Percentiles rank a stretch among this genome's conserved stretches.
phyloP scores from a whole-genome alignment of 2,329 filamentous ascomycete species.

The Calonectria hongkongensis region DNA sequence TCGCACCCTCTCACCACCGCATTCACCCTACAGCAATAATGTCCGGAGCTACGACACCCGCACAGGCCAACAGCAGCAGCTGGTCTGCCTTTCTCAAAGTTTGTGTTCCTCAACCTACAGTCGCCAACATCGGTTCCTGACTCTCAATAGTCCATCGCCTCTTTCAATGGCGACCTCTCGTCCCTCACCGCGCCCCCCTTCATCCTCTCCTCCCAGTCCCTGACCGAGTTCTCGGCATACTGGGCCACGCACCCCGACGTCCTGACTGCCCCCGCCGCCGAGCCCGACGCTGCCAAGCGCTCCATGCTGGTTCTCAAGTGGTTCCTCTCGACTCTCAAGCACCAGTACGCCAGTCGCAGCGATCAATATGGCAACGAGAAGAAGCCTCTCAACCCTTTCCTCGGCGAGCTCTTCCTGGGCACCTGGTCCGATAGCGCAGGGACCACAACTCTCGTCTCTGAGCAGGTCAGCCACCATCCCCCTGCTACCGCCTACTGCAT shows the following conservation, averaged over 20 bases:
- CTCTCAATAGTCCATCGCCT: constrained; percentile 79
- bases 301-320: constrained; percentile 93
- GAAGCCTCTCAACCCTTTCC: constrained; percentile 97
- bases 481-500: constrained; percentile 97
- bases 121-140: constrained; percentile 17
- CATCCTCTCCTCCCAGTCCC: constrained; percentile 85
- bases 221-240: constrained; percentile 88
- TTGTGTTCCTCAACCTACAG: constrained; percentile 34
- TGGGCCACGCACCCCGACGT: constrained; percentile 87
- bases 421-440: constrained; percentile 90
- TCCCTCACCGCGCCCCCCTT: constrained; percentile 89
- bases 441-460: constrained; percentile 89
- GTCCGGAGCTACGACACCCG: constrained; percentile 55
- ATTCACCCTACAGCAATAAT: constrained; percentile 51
- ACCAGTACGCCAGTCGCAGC: constrained; percentile 84
- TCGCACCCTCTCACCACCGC: constrained; percentile 1
- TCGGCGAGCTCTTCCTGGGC: constrained; percentile 95
- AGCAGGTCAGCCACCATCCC: constrained; percentile 96
- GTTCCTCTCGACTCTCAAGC: constrained; percentile 95
- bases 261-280: constrained; percentile 87
- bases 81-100: constrained; percentile 74
- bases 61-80: constrained; percentile 66
- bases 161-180: constrained; percentile 88
- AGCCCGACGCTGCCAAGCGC: constrained; percentile 87
- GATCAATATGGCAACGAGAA: constrained; percentile 93